Evolutionary conservation across 1,139 yeast species (phyloP).

Genomic region (Zygosaccharomyces sapae): DNA sequence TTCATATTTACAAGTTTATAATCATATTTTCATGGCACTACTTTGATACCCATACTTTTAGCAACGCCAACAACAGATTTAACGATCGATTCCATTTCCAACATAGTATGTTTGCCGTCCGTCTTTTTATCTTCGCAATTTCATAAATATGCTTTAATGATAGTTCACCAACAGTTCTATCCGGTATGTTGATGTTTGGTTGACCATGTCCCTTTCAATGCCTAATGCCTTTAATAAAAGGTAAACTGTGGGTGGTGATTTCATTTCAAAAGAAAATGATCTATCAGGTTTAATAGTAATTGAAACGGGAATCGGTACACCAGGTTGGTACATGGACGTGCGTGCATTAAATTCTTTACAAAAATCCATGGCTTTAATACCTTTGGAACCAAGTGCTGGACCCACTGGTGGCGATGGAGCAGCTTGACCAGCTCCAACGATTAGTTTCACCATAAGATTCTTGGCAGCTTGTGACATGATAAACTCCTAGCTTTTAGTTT

Average conservation of each 20-base stretch:
- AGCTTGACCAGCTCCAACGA: constrained; percentile 98
- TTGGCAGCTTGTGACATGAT: constrained; percentile 33
- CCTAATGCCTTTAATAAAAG: constrained; percentile 79
- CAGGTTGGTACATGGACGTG: constrained; percentile 81
- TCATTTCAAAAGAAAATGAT: constrained; percentile 77
- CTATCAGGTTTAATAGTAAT: constrained; percentile 91
- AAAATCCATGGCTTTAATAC: constrained; percentile 96
- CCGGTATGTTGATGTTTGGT: constrained; percentile 37
- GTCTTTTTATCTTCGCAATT: constrained; percentile 90
- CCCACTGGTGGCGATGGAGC: constrained; percentile 99
- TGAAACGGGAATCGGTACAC: constrained; percentile 83
- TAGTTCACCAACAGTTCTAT: constrained; percentile 58
- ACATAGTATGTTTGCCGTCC: constrained; percentile 71
- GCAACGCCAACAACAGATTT: constrained; percentile 87
- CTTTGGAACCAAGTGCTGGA: constrained; percentile 97
- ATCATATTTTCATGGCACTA: constrained; percentile 49
- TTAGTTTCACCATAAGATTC: constrained; percentile 68
- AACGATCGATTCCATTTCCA: constrained; percentile 70
- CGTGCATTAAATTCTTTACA: constrained; percentile 98
- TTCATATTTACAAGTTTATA: background rate
- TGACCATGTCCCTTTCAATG: constrained; percentile 54
- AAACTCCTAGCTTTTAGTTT: background rate
- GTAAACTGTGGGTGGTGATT: constrained; percentile 91
- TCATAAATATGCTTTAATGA: constrained; percentile 89
- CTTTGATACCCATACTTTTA: constrained; percentile 77